Conservation (phyloP, 129 eudicot genomes). For the Dittrichia graveolens region DNA sequence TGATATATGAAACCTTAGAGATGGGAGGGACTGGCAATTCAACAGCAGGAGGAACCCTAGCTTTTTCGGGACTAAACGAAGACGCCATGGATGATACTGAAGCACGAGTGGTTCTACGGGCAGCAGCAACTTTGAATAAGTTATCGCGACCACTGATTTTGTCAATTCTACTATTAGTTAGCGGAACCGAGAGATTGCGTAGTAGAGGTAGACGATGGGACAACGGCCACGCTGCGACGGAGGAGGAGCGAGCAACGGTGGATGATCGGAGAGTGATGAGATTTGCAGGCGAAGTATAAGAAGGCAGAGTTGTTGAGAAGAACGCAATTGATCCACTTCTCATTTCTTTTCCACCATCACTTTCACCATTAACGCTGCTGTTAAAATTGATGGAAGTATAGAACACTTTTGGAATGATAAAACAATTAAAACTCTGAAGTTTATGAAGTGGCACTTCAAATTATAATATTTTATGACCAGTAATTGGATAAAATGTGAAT, state of each 20-base stretch:
- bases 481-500: too few species aligned
- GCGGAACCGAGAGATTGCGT: constrained; percentile 9
- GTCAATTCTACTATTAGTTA: constrained; percentile 5
- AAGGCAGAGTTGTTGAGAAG: constrained; percentile 32
- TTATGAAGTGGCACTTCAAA: too few species aligned
- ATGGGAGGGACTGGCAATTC: constrained; percentile 69
- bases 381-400: not conserved
- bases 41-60: constrained; percentile 78
- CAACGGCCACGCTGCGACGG: constrained; percentile 20
- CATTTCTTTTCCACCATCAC: constrained; percentile 28
- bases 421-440: too few species aligned
- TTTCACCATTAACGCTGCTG: constrained; percentile 6
- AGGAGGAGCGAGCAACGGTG: constrained; percentile 18
- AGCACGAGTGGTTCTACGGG: constrained; percentile 30
- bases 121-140: constrained; percentile 9
- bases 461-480: too few species aligned
- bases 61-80: constrained; percentile 71
- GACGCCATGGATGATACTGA: constrained; percentile 62
- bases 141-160: not conserved
- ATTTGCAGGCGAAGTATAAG: constrained; percentile 24
- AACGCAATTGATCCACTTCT: constrained; percentile 34
- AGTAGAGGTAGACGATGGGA: not conserved
- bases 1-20: constrained; percentile 51
- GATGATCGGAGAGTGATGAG: constrained; percentile 33
- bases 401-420: not conserved